phyloP scores from a whole-genome alignment of 805 yeast genomes.

The Blastobotrys peoriensis region DNA sequence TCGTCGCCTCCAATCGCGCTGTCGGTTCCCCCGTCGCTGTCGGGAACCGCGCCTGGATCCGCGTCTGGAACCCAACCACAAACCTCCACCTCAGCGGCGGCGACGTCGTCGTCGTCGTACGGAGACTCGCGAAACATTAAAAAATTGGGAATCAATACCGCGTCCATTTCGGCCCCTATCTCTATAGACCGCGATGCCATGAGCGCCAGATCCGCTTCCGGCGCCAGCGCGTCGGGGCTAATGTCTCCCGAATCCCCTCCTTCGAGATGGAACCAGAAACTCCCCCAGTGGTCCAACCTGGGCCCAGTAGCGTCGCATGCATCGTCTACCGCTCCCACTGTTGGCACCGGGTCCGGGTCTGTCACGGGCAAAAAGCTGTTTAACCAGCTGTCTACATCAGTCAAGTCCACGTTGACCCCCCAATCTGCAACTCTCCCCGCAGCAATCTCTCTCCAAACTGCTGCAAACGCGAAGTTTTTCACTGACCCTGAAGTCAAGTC shows the following conservation, averaged over 20 bases:
- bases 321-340: conserved; percentile 1
- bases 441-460: conserved; percentile 1
- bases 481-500: conserved; percentile 15
- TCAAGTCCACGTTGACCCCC: neutral
- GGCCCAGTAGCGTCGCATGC: conserved; percentile 2
- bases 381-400: neutral
- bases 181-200: neutral
- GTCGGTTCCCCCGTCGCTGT: neutral
- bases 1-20: neutral
- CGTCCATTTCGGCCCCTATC: neutral
- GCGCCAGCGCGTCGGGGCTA: neutral
- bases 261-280: neutral
- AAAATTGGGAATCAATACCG: conserved; percentile 17
- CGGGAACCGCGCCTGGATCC: too few relatives aligned
- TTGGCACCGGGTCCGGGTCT: neutral
- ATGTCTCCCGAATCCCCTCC: neutral
- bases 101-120: neutral
- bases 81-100: neutral
- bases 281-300: neutral
- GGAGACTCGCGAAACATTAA: conserved; percentile 14
- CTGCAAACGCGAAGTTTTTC: conserved; percentile 17
- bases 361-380: neutral
- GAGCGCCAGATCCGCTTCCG: neutral
- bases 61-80: neutral
- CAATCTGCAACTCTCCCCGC: neutral